Base-by-base conservation (phyloP, 2,329 filamentous ascomycete species). In the Colletotrichum horii region DNA sequence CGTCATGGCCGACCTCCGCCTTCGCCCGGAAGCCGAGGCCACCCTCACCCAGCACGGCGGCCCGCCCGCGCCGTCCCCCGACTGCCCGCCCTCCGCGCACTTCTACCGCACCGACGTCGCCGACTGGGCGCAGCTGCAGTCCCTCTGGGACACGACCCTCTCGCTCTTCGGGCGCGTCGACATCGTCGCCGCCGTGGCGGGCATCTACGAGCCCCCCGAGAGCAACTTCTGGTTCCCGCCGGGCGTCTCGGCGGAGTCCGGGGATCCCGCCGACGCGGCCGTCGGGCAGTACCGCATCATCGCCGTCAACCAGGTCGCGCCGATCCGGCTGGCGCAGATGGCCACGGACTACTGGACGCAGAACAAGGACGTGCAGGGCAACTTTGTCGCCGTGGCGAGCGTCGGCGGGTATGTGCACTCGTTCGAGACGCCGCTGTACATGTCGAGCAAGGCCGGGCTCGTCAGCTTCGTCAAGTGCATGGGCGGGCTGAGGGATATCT, bases 331-430 rank as follows among this genome's bases (percentile, higher is more conserved):
- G 2, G 78, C 82, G 0, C 79, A 82, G 38, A 77, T 82, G 12
- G 81, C 80, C 0, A 72, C 83, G 15, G 77, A 80, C 55, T 81
- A 82, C 61, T 84, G 81, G 82, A 70, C 79, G 16, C 66, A 80
- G 56, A 76, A 82, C 55, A 68, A 65, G 26, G 1, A 68, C 0
- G 69, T 80, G 12, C n/a, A 78, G 12, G 96, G 79, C 7, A 81
- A 82, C 30, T 24, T 81, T 0, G 52, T 84, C 3, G 80, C 77
- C 22, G 55, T 84, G 4, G 77, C 79, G 4, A 82, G 79, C 24
- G 48, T 83, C 52, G 79, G 78, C 0, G 82, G 70, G 2, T 83
- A 84, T 11, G 16, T 83, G 5, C 80, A 80, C 60, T 77, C 77
- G 1, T 38, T 83, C 19, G 74, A 79, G 16, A 80, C 82, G 1